Base-by-base conservation (phyloP, 108 stramenopile genomes). In the Skeletonema grethae region DNA sequence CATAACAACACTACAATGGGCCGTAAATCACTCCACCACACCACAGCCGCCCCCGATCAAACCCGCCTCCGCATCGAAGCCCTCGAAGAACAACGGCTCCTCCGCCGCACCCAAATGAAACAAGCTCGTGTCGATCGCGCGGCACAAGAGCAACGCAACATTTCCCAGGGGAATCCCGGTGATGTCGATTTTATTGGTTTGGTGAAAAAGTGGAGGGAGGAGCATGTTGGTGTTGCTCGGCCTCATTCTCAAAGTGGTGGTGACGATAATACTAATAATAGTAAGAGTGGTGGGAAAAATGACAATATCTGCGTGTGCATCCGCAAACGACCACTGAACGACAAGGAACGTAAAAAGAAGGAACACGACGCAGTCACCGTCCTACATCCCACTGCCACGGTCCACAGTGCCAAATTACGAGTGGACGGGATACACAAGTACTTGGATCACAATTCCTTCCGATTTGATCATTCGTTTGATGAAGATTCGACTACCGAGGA, bases 371-470 rank as follows among this genome's bases (percentile, higher is more conserved):
- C 96, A 13, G 91, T 99, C 8, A 97, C 97, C 11, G 93, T 91
- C 53, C 75, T 88, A 43, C 97, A 99, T 83, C 98, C 97, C 3
- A 70, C 78, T 55, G 96, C 96, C 0, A 92, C 93, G 64, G 96
- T 99, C 46, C 99, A 99, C 72, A 90, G 86, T 63, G 95, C 97
- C 64, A 98, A 98, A 76, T 73, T 96, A 18, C 82, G 89, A 35
- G 99, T 99, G 15, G 99, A 99, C 83, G 98, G 99, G 7, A 99
- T 99, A 50, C 90, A 90, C 57, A 99, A 99, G 82, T 99, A 99
- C 75, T 77, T 98, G 30, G 96, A 97, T 63, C 96, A 98, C 71
- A 89, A 83, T 31, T 82, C 88, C 10, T 99, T 99, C 80, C 75
- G 79, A 29, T 97, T 99, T 67, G 99, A 99, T 81, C 96, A 99